phyloP scores from a whole-genome alignment of 2,329 filamentous ascomycete species.

The Aureobasidium sp. region DNA sequence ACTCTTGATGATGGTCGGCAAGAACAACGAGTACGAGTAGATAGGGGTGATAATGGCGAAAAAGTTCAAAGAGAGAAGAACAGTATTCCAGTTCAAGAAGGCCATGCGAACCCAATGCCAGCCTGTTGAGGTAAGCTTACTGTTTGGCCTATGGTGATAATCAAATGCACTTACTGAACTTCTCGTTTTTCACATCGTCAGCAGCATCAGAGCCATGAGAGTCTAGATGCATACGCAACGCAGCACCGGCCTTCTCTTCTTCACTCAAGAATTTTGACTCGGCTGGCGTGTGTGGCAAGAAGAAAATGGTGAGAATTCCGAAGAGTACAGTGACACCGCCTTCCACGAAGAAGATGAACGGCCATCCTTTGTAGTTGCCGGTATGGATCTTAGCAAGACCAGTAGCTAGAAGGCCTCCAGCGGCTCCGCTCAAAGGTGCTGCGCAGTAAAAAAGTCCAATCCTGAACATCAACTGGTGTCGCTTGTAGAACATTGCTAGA shows the following conservation, averaged over 20 bases:
- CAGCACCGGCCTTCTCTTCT: constrained; percentile 23
- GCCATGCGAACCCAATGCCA: constrained; percentile 23
- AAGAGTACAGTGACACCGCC: constrained; percentile 52
- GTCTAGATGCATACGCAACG: constrained; percentile 26
- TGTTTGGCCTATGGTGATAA: not conserved
- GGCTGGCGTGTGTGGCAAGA: constrained; percentile 46
- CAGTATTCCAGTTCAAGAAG: constrained; percentile 23
- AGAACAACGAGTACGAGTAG: constrained; percentile 42
- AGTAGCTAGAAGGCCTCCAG: constrained; percentile 33
- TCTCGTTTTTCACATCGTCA: constrained; percentile 20
- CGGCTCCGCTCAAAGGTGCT: constrained; percentile 29
- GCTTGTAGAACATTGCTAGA: constrained; percentile 37
- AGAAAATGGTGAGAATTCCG: constrained; percentile 48
- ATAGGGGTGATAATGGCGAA: constrained; percentile 26
- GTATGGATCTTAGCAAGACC: constrained; percentile 35
- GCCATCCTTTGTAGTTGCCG: constrained; percentile 34
- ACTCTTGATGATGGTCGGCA: constrained; percentile 39
- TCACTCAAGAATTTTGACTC: constrained; percentile 34
- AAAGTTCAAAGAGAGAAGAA: constrained; percentile 21
- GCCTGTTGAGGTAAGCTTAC: not conserved
- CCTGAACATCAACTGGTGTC: constrained; percentile 36
- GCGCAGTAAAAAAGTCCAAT: constrained; percentile 34
- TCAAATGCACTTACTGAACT: constrained; percentile 13
- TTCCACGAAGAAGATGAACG: constrained; percentile 40
- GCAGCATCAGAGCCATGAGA: constrained; percentile 19